A percentile compares a stretch with the other conserved stretches of the same genome.
Conservation (phyloP, 2,329 filamentous ascomycete species). For the Botrytis elliptica region DNA sequence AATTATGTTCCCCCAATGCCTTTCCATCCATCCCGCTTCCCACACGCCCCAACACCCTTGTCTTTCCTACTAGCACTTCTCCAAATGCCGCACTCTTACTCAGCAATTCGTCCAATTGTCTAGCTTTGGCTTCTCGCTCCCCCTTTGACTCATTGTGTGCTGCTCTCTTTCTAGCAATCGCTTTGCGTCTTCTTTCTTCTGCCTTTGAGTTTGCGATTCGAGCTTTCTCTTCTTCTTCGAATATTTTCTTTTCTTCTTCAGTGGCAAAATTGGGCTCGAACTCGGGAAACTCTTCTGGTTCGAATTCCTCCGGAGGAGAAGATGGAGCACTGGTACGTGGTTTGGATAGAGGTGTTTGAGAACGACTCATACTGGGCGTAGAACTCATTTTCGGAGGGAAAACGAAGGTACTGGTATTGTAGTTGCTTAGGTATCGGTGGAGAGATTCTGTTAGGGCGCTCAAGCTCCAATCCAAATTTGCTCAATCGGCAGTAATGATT, state of each 20-base stretch:
- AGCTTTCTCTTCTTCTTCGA: slow-evolving; percentile 48
- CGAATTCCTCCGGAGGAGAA: slow-evolving; percentile 29
- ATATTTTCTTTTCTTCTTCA: slow-evolving; percentile 35
- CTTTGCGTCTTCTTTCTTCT: slow-evolving; percentile 39
- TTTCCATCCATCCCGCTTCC: slow-evolving; percentile 61
- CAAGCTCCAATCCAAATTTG: no score
- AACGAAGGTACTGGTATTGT: not conserved
- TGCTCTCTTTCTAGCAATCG: slow-evolving; percentile 46
- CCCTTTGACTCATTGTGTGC: slow-evolving; percentile 47
- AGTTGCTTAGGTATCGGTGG: not conserved
- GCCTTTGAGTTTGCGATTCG: slow-evolving; percentile 49
- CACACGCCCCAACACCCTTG: slow-evolving; percentile 59
- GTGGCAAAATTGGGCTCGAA: slow-evolving; percentile 30
- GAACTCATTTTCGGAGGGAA: slow-evolving; percentile 20
- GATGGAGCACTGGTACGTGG: slow-evolving; percentile 32
- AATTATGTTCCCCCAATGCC: slow-evolving; percentile 60
- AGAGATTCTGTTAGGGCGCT: not conserved
- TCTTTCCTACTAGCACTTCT: slow-evolving; percentile 63
- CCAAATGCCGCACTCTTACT: slow-evolving; percentile 60
- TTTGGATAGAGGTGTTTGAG: slow-evolving; percentile 28
- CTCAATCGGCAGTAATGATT: not conserved
- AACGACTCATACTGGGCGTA: slow-evolving; percentile 20
- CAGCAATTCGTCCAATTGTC: slow-evolving; percentile 58
- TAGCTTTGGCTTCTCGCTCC: slow-evolving; percentile 58
- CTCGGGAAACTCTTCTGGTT: slow-evolving; percentile 19